Conservation (phyloP, 2,329 filamentous ascomycete genomes). For the Pseudogymnoascus pannorum region DNA sequence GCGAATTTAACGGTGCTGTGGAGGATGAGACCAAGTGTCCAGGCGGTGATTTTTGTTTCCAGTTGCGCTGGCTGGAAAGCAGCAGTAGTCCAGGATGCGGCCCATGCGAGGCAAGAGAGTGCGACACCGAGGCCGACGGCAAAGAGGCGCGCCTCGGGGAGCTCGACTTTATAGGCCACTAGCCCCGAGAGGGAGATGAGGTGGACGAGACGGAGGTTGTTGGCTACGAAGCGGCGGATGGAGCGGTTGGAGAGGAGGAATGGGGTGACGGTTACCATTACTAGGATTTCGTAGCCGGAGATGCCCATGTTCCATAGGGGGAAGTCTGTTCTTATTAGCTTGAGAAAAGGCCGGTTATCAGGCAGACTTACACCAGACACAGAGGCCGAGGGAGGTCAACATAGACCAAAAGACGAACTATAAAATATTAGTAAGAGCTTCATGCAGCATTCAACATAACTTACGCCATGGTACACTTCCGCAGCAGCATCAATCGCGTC, state of each 20-base stretch:
- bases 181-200: slow-evolving; percentile 72
- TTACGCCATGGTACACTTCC: slow-evolving; percentile 85
- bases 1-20: slow-evolving; percentile 90
- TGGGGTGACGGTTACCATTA: slow-evolving; percentile 79
- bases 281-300: slow-evolving; percentile 85
- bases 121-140: slow-evolving; percentile 73
- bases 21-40: slow-evolving; percentile 71
- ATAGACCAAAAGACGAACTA: slow-evolving; percentile 95
- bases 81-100: slow-evolving; percentile 72
- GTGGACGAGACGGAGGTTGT: slow-evolving; percentile 64
- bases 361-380: slow-evolving; percentile 80
- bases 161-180: slow-evolving; percentile 66
- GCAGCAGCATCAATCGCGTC: slow-evolving; percentile 74
- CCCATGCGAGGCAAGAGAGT: slow-evolving; percentile 77
- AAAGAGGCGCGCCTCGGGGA: slow-evolving; percentile 70
- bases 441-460: slow-evolving; percentile 22
- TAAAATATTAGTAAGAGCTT: slow-evolving; percentile 13
- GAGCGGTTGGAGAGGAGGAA: slow-evolving; percentile 65
- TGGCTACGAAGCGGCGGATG: slow-evolving; percentile 59
- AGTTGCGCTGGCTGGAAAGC: slow-evolving; percentile 66
- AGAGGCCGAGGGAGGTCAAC: slow-evolving; percentile 78
- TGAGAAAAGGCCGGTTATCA: neutral
- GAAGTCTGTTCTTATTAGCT: slow-evolving; percentile 55
- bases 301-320: slow-evolving; percentile 99
- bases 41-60: slow-evolving; percentile 75